Conservation (phyloP, 2,329 filamentous ascomycete species). For the Thermothelomyces thermophilus region DNA sequence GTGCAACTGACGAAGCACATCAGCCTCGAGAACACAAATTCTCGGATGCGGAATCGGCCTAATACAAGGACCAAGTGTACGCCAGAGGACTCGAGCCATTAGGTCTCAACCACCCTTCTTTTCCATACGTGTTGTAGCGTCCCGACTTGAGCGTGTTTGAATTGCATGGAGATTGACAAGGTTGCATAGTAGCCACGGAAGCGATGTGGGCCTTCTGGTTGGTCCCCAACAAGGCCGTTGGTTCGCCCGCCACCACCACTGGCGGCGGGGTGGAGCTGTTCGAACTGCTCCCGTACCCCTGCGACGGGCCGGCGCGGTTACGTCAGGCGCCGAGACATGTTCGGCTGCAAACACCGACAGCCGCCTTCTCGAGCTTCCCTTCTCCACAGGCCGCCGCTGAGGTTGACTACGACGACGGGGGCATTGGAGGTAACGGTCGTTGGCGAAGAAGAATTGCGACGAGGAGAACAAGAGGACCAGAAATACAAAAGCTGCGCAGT, state of each 20-base stretch:
- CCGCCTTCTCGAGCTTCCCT: slow-evolving; percentile 1
- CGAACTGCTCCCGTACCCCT: slow-evolving; percentile 7
- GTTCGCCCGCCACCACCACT: slow-evolving; percentile 6
- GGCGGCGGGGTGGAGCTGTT: background rate
- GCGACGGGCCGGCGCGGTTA: slow-evolving; percentile 5
- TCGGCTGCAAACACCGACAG: background rate
- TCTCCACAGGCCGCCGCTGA: background rate
- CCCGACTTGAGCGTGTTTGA: too few species aligned
- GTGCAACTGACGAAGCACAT: background rate
- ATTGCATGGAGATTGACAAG: too few species aligned
- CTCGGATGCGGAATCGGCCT: too few species aligned
- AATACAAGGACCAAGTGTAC: too few species aligned
- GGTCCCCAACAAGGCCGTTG: background rate
- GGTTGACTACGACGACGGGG: background rate
- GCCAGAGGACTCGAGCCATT: too few species aligned
- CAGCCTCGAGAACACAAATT: too few species aligned
- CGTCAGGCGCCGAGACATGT: slow-evolving; percentile 10
- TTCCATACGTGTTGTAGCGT: too few species aligned
- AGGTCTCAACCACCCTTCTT: too few species aligned
- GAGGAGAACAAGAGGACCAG: background rate
- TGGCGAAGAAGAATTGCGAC: background rate
- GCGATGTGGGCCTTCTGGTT: background rate
- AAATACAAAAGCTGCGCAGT: background rate
- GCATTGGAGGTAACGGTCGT: background rate
- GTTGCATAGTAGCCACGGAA: too few species aligned